Base-by-base conservation (phyloP, 1,139 yeast species). In the Taphrina wiesneri region DNA sequence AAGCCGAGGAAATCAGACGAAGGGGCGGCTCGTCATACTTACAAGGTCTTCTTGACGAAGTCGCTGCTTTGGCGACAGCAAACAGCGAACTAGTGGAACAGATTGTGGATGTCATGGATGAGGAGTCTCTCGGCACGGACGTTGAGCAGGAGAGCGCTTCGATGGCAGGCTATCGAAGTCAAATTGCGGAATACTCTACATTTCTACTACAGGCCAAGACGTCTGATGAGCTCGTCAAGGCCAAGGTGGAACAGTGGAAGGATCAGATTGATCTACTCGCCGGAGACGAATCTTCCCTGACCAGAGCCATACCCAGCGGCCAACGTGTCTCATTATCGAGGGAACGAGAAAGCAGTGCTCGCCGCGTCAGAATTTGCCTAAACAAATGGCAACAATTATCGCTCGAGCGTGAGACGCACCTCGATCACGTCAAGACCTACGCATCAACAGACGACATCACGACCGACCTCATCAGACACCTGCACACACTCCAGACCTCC, bases 141-240 rank as follows among this genome's bases (percentile, higher is more conserved):
- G 79, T 79, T 0, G 72, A 80, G 61, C 74, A 86, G 71, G 87
- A 0, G 74, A 80, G 86, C 0, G 71, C 73, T 11, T 79, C 74
- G 2, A 81, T 83, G 0, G 80, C 80, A 23, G 65, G 39, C 11
- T 65, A 62, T 7, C 68, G 67, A 56, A 25, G 36, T 28, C 68
- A 63, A 59, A 69, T 46, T 67, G 74, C 25, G 64, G 70, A 19
- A 63, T 73, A 46, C 70, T 76, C 1, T 68, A 72, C 2, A 69
- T 66, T 56, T 72, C 73, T 88, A 21, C 72, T 73, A 1, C 85
- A 85, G 69, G 96, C 96, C 0, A 77, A 78, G 39, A 73, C 77
- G 2, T 89, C 96, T 2, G 96, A 91, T 74, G 75, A 75, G 1
- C 74, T 79, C 2, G 82, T 88, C 0, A 72, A 76, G 11, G 73